phyloP scores from a whole-genome alignment of 2,329 filamentous ascomycete genomes.

The Rutstroemia sp. region DNA sequence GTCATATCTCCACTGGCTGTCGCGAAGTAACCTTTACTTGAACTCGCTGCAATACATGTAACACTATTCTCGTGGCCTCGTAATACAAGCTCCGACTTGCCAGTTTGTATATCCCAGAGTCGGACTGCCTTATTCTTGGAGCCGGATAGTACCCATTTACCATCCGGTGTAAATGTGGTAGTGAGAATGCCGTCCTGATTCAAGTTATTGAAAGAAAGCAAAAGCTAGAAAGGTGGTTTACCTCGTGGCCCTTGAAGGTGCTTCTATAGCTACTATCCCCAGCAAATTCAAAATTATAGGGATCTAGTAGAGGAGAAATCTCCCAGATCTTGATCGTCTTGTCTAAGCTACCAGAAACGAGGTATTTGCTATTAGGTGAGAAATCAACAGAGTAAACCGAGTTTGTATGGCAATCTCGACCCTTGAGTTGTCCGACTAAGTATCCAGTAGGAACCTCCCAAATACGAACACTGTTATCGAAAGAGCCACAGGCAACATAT shows the following conservation, averaged over 20 bases:
- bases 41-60: conserved; percentile 92
- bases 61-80: conserved; percentile 99
- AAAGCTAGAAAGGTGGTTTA: conserved; percentile 35
- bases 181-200: conserved; percentile 86
- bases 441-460: conserved; percentile 88
- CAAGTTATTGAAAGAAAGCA: not conserved
- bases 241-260: conserved; percentile 94
- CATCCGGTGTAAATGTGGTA: conserved; percentile 89
- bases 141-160: conserved; percentile 91
- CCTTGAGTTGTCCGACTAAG: conserved; percentile 85
- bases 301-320: too few relatives aligned
- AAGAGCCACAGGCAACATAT: conserved; percentile 86
- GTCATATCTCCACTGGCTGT: conserved; percentile 97
- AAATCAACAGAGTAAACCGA: conserved; percentile 96
- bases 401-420: conserved; percentile 90
- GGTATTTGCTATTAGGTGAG: conserved; percentile 83
- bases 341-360: conserved; percentile 90
- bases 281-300: too few relatives aligned
- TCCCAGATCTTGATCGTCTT: conserved; percentile 99
- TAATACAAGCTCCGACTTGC: conserved; percentile 93
- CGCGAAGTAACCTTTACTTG: conserved; percentile 78
- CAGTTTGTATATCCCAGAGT: conserved; percentile 95
- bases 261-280: conserved; percentile 59
- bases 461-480: conserved; percentile 96
- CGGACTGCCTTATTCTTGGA: conserved; percentile 97